These are phyloP conservation scores for Chlamydomonas reinhardtii DNA, from an alignment of 163 green algal genomes.

Conservation along the genomic window DNA sequence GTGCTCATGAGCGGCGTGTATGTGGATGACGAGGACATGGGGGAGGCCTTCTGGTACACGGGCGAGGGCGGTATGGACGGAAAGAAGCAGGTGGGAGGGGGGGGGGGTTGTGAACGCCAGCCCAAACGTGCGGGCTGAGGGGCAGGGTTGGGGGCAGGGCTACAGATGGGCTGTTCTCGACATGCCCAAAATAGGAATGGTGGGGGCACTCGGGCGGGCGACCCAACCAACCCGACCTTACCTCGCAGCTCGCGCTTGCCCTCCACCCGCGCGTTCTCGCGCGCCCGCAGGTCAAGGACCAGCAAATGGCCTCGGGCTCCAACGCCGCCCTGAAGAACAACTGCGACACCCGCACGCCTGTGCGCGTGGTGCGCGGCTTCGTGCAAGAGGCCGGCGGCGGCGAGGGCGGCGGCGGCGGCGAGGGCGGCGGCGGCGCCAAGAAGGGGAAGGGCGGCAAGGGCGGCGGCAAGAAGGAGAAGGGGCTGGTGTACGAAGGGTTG, in stretches of 20 bases:
- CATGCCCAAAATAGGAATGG: no score
- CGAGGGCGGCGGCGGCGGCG: slow-evolving; percentile 7
- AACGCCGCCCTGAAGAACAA: slow-evolving; percentile 61
- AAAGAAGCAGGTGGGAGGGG: not conserved
- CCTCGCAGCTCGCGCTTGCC: no score
- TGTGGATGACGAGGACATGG: slow-evolving; percentile 64
- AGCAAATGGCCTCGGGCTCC: slow-evolving; percentile 35
- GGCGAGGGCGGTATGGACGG: slow-evolving; percentile 62
- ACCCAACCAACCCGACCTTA: no score
- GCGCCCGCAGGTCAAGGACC: slow-evolving; percentile 53
- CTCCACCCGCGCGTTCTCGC: no score
- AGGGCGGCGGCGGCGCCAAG: not conserved
- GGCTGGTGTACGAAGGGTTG: slow-evolving; percentile 68
- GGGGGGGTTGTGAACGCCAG: no score
- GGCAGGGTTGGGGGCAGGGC: no score
- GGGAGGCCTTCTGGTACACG: slow-evolving; percentile 64
- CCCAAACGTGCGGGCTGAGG: no score
- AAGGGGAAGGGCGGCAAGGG: not conserved
- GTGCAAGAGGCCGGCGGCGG: not conserved
- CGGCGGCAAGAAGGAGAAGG: slow-evolving; percentile 49
- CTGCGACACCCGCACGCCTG: slow-evolving; percentile 50
- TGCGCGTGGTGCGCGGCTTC: slow-evolving; percentile 64
- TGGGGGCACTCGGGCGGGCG: no score
- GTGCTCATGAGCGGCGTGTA: slow-evolving; percentile 58
- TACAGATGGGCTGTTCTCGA: no score